Evolutionary conservation across 1,284 basidiomycete species (phyloP).

Genomic region (Cryptococcus sp.): DNA sequence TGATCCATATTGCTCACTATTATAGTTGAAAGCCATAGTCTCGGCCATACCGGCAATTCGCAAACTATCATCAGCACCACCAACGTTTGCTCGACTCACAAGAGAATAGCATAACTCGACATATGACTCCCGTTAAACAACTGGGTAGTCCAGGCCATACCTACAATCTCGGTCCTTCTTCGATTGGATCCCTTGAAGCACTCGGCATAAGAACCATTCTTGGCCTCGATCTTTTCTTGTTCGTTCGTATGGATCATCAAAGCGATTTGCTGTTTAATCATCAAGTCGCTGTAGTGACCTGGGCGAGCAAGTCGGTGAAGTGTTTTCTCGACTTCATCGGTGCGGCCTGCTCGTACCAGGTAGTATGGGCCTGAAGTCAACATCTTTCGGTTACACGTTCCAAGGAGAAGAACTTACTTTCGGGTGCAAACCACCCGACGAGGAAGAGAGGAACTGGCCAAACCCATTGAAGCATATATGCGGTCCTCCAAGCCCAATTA

Average conservation of each 20-base stretch:
- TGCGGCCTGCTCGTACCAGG: constrained; percentile 9
- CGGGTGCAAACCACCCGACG: neutral
- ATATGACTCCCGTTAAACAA: neutral
- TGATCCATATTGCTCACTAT: too few species aligned
- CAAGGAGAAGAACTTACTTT: constrained; percentile 27
- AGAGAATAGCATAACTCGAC: constrained; percentile 4
- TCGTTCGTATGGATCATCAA: constrained; percentile 45
- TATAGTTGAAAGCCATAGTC: neutral
- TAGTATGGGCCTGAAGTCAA: constrained; percentile 8
- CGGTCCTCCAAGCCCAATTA: constrained; percentile 15
- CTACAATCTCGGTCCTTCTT: constrained; percentile 46
- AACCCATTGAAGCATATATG: constrained; percentile 34
- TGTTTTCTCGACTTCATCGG: constrained; percentile 15
- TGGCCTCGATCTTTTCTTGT: constrained; percentile 32
- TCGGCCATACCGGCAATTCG: neutral
- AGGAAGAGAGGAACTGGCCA: constrained; percentile 1
- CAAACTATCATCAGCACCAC: neutral
- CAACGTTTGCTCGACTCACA: constrained; percentile 5
- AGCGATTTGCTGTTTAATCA: constrained; percentile 11
- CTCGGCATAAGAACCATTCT: constrained; percentile 45
- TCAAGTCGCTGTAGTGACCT: constrained; percentile 10
- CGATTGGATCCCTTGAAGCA: constrained; percentile 49
- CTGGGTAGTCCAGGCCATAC: constrained; percentile 39
- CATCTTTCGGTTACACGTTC: constrained; percentile 19
- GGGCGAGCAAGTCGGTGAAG: constrained; percentile 10